These are phyloP conservation scores for Linnemannia schmuckeri DNA, from an alignment of 192 early-diverging fungal species.

Conservation along the genomic window DNA sequence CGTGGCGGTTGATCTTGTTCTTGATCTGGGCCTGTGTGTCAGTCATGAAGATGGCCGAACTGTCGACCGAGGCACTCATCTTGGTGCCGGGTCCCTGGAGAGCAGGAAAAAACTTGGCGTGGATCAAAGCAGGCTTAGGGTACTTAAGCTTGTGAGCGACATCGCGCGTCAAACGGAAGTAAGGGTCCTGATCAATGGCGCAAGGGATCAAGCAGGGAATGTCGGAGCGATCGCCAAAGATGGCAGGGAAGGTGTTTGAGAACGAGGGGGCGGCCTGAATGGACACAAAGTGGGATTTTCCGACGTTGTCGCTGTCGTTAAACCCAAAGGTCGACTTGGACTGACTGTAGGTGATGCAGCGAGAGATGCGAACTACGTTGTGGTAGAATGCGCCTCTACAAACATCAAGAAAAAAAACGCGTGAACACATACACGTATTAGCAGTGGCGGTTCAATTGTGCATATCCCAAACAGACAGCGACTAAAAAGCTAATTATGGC, in stretches of 20 bases:
- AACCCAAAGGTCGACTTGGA: constrained; percentile 96
- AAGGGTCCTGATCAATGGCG: constrained; percentile 99
- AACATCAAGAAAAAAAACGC: not conserved
- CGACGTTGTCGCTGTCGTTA: constrained; percentile 87
- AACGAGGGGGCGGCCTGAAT: constrained; percentile 96
- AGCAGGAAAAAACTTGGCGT: constrained; percentile 96
- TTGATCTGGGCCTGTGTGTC: constrained; percentile 95
- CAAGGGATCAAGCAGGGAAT: constrained; percentile 98
- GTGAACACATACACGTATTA: not conserved
- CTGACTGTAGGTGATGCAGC: constrained; percentile 84
- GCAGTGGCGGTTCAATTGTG: not conserved
- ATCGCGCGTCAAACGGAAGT: constrained; percentile 98
- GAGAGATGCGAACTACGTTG: constrained; percentile 91
- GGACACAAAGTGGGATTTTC: constrained; percentile 94
- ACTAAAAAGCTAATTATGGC: not conserved
- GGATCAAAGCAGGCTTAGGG: constrained; percentile 94
- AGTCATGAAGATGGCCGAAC: constrained; percentile 92
- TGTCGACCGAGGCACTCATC: constrained; percentile 93
- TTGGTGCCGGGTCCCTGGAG: constrained; percentile 92
- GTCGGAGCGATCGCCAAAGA: constrained; percentile 91
- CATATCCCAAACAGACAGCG: not conserved
- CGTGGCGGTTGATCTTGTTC: constrained; percentile 97
- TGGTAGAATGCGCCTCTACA: constrained; percentile 91
- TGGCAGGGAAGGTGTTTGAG: constrained; percentile 94
- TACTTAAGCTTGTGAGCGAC: constrained; percentile 93